Percentiles rank a stretch among this genome's conserved stretches.
These are phyloP conservation scores for Candida lessepsii DNA, from an alignment of 805 yeast genomes.

Conservation along the genomic window DNA sequence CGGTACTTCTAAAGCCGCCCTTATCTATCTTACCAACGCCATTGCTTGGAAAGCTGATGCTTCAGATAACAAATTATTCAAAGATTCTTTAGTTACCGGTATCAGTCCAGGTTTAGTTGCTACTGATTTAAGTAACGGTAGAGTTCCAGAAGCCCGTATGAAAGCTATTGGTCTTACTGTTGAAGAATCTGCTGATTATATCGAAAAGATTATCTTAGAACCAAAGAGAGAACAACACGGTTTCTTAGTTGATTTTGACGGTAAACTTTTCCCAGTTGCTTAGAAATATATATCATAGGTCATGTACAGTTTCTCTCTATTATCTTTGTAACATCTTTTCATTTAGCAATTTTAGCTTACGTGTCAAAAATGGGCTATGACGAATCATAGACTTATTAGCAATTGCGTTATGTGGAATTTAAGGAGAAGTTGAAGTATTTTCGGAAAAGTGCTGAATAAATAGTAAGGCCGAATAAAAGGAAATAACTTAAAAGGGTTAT, in stretches of 20 bases:
- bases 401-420: too few species aligned
- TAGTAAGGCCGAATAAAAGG: too few species aligned
- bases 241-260: not conserved
- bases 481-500: too few species aligned
- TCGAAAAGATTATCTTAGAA: not conserved
- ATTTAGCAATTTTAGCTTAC: too few species aligned
- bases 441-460: too few species aligned
- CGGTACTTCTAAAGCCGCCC: constrained; percentile 34
- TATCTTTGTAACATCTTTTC: too few species aligned
- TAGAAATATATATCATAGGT: too few species aligned
- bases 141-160: not conserved
- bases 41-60: not conserved
- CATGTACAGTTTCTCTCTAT: too few species aligned
- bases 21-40: constrained; percentile 21
- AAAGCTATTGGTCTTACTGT: not conserved
- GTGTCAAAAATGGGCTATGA: too few species aligned
- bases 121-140: constrained; percentile 4
- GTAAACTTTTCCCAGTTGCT: not conserved
- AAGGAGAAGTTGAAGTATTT: too few species aligned
- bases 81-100: not conserved
- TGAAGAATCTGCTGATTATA: not conserved
- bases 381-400: too few species aligned
- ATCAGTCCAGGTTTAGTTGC: constrained; percentile 10
- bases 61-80: not conserved
- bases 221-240: not conserved